Conservation (phyloP, 108 stramenopile genomes). For the Fragilaria crotonensis region DNA sequence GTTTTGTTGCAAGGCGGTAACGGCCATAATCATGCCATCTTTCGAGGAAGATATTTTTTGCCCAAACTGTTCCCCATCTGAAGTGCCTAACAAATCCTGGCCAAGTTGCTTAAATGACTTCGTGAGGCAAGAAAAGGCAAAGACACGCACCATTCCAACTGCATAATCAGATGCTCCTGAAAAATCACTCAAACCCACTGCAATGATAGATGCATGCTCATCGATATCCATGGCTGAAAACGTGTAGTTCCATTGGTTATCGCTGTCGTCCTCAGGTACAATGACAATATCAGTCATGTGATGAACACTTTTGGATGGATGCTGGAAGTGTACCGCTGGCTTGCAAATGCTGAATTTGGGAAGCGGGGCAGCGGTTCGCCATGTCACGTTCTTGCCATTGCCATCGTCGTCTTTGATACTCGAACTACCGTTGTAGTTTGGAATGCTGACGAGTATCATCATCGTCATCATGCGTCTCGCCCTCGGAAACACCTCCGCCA, state of each 20-base stretch:
- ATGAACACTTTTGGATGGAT: background rate
- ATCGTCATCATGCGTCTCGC: too few relatives aligned
- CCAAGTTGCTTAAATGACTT: constrained; percentile 4
- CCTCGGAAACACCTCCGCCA: too few relatives aligned
- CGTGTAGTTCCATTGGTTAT: constrained; percentile 9
- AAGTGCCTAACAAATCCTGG: constrained; percentile 4
- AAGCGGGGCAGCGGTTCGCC: constrained; percentile 7
- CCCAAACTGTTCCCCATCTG: constrained; percentile 10
- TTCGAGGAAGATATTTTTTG: background rate
- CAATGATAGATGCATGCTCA: constrained; percentile 2
- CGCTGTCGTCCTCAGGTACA: constrained; percentile 3
- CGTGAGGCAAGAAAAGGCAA: constrained; percentile 1
- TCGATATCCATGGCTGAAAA: constrained; percentile 7
- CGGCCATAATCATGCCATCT: constrained; percentile 6
- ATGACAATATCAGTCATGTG: constrained; percentile 3
- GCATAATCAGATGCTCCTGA: background rate
- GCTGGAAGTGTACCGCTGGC: background rate
- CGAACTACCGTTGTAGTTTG: too few relatives aligned
- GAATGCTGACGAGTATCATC: too few relatives aligned
- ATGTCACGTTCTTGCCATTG: background rate
- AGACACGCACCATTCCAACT: constrained; percentile 7
- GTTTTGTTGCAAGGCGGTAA: constrained; percentile 4
- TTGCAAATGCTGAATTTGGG: constrained; percentile 3
- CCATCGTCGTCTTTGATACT: too few relatives aligned
- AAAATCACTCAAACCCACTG: constrained; percentile 10